Conservation (phyloP, 192 early-diverging fungal species). For the Backusella parvicylindrica region DNA sequence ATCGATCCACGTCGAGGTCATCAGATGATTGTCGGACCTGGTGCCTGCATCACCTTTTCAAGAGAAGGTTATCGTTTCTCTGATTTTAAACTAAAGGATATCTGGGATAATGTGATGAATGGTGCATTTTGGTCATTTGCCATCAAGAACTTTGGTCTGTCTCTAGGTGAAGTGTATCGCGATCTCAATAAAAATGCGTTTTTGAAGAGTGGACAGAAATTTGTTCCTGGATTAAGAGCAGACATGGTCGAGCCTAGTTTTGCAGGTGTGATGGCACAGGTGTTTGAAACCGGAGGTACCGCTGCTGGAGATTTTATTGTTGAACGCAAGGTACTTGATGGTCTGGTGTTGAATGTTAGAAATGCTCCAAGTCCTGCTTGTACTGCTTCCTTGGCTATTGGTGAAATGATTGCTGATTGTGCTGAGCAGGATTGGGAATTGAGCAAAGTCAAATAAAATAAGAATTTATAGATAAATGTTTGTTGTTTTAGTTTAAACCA, state of each 20-base stretch:
- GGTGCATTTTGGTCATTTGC: constrained; percentile 26
- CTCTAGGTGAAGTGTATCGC: constrained; percentile 28
- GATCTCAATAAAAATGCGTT: constrained; percentile 29
- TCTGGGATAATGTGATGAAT: constrained; percentile 17
- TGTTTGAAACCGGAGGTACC: constrained; percentile 26
- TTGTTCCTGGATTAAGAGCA: constrained; percentile 16
- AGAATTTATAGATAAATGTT: neutral
- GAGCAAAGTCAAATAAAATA: neutral
- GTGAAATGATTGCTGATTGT: constrained; percentile 25
- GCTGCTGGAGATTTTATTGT: constrained; percentile 31
- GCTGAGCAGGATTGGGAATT: constrained; percentile 30
- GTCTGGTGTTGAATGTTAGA: constrained; percentile 25
- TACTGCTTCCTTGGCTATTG: constrained; percentile 33
- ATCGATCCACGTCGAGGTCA: constrained; percentile 27
- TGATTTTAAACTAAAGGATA: constrained; percentile 20
- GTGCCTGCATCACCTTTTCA: constrained; percentile 32
- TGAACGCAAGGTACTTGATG: constrained; percentile 32
- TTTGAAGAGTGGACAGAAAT: constrained; percentile 24
- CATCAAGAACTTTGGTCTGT: constrained; percentile 24
- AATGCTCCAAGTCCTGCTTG: constrained; percentile 35
- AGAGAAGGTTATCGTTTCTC: constrained; percentile 32
- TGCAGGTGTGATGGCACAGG: constrained; percentile 32
- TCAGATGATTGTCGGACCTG: constrained; percentile 34
- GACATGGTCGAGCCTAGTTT: constrained; percentile 36
- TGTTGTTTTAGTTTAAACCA: neutral